Percentiles rank a stretch among this genome's conserved stretches.
Conservation (phyloP, 2,329 filamentous ascomycete species). For the Diaporthe ampelina region DNA sequence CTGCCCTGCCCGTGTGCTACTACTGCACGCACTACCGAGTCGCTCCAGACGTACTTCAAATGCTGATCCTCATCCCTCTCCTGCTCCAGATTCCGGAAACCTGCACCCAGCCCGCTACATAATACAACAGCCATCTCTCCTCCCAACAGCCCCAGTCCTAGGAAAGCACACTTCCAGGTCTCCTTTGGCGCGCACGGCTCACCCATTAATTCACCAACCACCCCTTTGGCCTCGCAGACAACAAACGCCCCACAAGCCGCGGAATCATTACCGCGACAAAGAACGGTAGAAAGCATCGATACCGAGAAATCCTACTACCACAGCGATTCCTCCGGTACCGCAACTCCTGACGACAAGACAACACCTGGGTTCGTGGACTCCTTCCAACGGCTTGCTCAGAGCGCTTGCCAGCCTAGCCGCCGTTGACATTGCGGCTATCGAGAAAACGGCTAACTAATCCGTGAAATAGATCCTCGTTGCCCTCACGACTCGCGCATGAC, state of each 20-base stretch:
- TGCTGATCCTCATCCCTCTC: constrained; percentile 49
- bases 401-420: background rate
- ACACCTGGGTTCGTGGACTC: constrained; percentile 49
- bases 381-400: constrained; percentile 34
- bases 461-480: constrained; percentile 47
- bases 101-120: constrained; percentile 64
- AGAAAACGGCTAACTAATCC: constrained; percentile 12
- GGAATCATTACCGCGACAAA: constrained; percentile 44
- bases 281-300: constrained; percentile 37
- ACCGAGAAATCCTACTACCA: constrained; percentile 54
- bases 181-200: constrained; percentile 47
- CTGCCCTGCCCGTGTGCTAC: constrained; percentile 32
- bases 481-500: constrained; percentile 62
- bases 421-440: constrained; percentile 12
- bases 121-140: constrained; percentile 59
- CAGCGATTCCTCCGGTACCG: constrained; percentile 54
- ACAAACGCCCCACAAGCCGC: constrained; percentile 38
- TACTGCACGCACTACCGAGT: constrained; percentile 33
- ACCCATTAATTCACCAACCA: constrained; percentile 43
- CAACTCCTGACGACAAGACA: constrained; percentile 50
- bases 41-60: constrained; percentile 47
- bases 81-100: constrained; percentile 61
- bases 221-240: constrained; percentile 43
- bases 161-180: constrained; percentile 51
- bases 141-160: constrained; percentile 58